These are phyloP conservation scores for Aureobasidium lini DNA, from an alignment of 2,329 filamentous ascomycete genomes.

Conservation along the genomic window DNA sequence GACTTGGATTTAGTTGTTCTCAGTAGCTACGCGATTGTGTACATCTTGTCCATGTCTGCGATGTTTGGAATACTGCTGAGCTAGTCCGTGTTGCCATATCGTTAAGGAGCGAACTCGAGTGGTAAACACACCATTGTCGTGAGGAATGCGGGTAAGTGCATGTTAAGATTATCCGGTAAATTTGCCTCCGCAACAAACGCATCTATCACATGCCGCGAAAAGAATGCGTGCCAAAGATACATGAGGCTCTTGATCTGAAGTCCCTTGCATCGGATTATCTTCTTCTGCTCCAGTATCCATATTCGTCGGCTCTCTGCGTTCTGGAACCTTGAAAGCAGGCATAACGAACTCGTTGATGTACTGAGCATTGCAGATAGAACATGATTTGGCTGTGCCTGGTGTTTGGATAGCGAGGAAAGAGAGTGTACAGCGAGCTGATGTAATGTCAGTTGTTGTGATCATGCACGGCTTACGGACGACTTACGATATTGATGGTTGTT, in stretches of 20 bases:
- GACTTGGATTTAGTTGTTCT: background rate
- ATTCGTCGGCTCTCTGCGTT: background rate
- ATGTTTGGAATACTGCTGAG: background rate
- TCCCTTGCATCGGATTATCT: constrained; percentile 15
- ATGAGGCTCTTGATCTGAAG: constrained; percentile 16
- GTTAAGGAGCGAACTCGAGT: background rate
- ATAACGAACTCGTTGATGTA: constrained; percentile 40
- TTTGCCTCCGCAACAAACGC: constrained; percentile 32
- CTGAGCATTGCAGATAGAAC: constrained; percentile 44
- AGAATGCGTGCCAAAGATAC: constrained; percentile 26
- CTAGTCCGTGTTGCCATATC: background rate
- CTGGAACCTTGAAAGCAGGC: constrained; percentile 3
- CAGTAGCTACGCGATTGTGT: background rate
- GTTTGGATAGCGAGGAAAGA: constrained; percentile 50
- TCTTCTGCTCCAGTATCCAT: background rate
- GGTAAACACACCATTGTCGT: constrained; percentile 7
- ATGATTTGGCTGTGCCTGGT: constrained; percentile 47
- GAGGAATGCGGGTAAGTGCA: constrained; percentile 11
- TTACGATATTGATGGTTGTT: constrained; percentile 47
- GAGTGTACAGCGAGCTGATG: constrained; percentile 43
- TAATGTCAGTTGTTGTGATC: constrained; percentile 10
- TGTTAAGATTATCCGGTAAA: constrained; percentile 23
- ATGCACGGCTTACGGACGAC: constrained; percentile 10
- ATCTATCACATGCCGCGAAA: constrained; percentile 29
- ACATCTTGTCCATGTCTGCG: background rate